Conservation (phyloP, 805 yeast genomes). For the Saturnispora serradocipensis region DNA sequence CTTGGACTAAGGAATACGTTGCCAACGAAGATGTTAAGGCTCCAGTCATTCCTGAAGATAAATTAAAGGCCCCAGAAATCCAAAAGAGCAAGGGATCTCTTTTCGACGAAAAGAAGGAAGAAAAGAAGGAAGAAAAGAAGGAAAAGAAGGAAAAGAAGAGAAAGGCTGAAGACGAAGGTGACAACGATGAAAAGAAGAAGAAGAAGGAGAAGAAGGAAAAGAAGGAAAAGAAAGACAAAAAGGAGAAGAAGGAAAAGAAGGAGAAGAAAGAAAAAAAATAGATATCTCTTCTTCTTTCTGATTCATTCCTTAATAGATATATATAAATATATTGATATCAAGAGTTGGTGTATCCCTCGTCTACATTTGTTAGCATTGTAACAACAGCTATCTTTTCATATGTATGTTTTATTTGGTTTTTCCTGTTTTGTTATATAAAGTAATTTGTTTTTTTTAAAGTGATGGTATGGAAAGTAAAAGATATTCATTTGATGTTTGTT, state of each 20-base stretch:
- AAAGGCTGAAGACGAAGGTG: conserved; percentile 24
- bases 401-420: background rate
- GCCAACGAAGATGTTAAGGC: conserved; percentile 57
- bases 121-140: conserved; percentile 51
- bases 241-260: conserved; percentile 8
- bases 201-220: conserved; percentile 23
- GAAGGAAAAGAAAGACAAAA: conserved; percentile 10
- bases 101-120: conserved; percentile 25
- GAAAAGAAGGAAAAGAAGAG: conserved; percentile 36
- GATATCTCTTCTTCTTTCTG: background rate
- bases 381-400: background rate
- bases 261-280: conserved; percentile 14
- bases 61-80: conserved; percentile 32
- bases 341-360: background rate
- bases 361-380: background rate
- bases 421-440: conserved; percentile 1
- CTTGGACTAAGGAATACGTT: conserved; percentile 82
- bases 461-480: too few relatives aligned
- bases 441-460: conserved; percentile 1
- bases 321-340: background rate
- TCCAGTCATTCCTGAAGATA: conserved; percentile 48
- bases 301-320: background rate
- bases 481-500: too few relatives aligned
- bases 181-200: conserved; percentile 22
- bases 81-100: conserved; percentile 40